Evolutionary conservation across 495 filamentous ascomycete genomes (phyloP), one percentile per base, ranked within the genome.

Genomic region (Lasiosphaeria hispida): DNA sequence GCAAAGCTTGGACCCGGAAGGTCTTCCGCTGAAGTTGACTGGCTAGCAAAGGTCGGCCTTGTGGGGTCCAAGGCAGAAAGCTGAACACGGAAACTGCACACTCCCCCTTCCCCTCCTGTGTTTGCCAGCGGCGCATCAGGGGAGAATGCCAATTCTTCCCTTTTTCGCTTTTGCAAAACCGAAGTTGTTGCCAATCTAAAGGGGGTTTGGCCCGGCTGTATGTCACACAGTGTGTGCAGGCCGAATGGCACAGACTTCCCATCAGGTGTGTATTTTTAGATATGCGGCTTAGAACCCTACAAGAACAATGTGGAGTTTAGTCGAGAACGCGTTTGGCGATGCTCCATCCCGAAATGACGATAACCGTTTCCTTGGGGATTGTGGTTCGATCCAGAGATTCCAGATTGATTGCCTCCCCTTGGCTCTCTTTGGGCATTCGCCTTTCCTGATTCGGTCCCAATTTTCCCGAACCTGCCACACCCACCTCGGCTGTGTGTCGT

Each of bases 301-400:
- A 23, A 33, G 48, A 53, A 51, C 39, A 60, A 60, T 48, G 58
- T 39, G 50, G 58, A 33, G 53, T 30, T 2, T 30, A 30, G 23
- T 30, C 23, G 23, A 19, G 44, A 48, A 48, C 44, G 18, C 44
- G 23, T 30, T 33, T 13, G 39, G 39, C 14, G 44, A 10, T 48
- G 18, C 44, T 19, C 53, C 53, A 45, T 39, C 41, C 53, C 56
- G 56, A 59, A 59, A 59, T 59, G 56, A 59, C 15, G 56, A 59
- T 52, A 40, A 15, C 52, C 40, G 48, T 53, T 50, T 19, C 50
- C 56, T 36, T 23, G 53, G 54, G 43, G 42, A 34, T 56, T 50
- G 53, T 61, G 62, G 58, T 61, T 50, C 62, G 62, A 63, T 60
- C 61, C 61, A 57, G 53, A 60, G 48, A 63, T 59, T 59, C 55